Base-by-base conservation (phyloP, 2,329 filamentous ascomycete species). In the Samsoniella hepiali region DNA sequence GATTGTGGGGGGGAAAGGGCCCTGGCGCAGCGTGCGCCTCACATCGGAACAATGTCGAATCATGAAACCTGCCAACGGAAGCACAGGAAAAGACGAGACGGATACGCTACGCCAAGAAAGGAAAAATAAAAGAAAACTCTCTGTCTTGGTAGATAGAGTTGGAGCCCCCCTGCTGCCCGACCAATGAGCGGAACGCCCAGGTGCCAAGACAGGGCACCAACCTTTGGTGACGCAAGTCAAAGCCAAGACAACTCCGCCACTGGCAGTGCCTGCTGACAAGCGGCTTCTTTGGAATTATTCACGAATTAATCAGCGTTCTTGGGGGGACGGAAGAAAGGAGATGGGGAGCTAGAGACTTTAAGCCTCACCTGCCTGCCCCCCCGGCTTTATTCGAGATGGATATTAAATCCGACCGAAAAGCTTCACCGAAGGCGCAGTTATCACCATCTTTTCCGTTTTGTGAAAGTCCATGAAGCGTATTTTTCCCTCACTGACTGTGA, bases 171-270 rank as follows among this genome's bases (percentile, higher is more conserved):
- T 40, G 38, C 9, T 15, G n/a, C 8, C 22, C 32, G 50, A 45
- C 54, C 54, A 57, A 57, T 57, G 29, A 31, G 53, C 22, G 15
- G 22, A 7, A 10, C 10, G 36, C 10, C 11, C 17, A 32, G 13
- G n/a, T 13, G 54, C 54, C 40, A 57, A 44, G 54, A 42, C 6
- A 13, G 44, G 22, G n/a, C 44, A 47, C 22, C 27, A 31, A 22
- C 22, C 6, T 27, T 27, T 9, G 54, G 40, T 57, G 54, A 57
- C 40, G 54, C 54, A 57, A 44, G 54, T 57, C 29, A 29, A 22
- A 51, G 49, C 54, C 54, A 57, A 57, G 54, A 57, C 54, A 31
- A 44, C 54, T 57, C 29, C 54, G 54, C 54, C 54, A 45, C 54
- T 56, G 38, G 38, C 49, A 45, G 44, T 45, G 44, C 44, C 17